Conservation (phyloP, 495 filamentous ascomycete species). For the Cercophora sp. region DNA sequence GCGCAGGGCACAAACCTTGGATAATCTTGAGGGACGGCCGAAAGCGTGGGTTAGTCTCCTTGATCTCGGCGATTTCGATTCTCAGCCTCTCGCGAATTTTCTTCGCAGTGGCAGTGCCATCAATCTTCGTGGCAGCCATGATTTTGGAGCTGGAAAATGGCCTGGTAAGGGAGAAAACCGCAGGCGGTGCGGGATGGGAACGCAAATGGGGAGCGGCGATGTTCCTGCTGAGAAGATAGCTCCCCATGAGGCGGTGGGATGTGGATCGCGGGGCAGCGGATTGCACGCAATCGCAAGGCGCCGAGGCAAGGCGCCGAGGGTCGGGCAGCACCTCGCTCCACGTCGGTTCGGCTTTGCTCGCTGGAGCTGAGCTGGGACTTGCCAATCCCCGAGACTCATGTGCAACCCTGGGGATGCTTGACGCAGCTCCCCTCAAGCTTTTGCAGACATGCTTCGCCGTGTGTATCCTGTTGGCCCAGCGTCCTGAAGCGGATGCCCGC, state of each 20-base stretch:
- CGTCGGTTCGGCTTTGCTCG: not conserved
- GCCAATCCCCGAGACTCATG: not conserved
- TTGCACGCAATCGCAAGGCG: slow-evolving; percentile 2
- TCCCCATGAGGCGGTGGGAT: not conserved
- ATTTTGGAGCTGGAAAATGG: slow-evolving; percentile 44
- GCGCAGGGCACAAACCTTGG: slow-evolving; percentile 61
- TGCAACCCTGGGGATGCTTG: not conserved
- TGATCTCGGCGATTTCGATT: slow-evolving; percentile 72
- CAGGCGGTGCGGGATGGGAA: not conserved
- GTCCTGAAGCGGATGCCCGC: not conserved
- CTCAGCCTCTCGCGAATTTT: slow-evolving; percentile 76
- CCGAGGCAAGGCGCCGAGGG: slow-evolving; percentile 6
- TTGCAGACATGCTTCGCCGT: not conserved
- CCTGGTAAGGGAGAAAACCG: slow-evolving; percentile 8
- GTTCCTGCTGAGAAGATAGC: not conserved
- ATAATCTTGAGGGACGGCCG: slow-evolving; percentile 87
- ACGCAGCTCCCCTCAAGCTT: not conserved
- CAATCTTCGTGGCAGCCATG: slow-evolving; percentile 88
- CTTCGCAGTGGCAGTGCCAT: slow-evolving; percentile 92
- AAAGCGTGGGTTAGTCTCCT: slow-evolving; percentile 78
- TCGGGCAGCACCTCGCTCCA: slow-evolving; percentile 1
- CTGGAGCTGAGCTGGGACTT: too few species aligned
- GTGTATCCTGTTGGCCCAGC: not conserved
- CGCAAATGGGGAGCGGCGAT: not conserved
- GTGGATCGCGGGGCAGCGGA: slow-evolving; percentile 1